Conservation (phyloP, 106 monocot genomes). For the Acanthochlamys bracteata region DNA sequence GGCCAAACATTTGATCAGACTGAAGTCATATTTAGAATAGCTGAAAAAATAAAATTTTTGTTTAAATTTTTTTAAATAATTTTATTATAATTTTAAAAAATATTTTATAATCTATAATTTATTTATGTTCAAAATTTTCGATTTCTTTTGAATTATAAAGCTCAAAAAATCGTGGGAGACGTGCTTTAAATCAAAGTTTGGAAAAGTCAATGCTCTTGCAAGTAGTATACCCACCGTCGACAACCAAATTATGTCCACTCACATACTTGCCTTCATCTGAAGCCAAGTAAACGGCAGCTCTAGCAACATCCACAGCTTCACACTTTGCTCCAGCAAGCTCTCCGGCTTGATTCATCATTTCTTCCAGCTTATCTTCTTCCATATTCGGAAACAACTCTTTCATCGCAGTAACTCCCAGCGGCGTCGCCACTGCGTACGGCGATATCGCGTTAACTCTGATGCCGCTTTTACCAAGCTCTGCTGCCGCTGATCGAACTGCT, state of each 20-base stretch:
- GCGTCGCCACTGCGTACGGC: slow-evolving; percentile 32
- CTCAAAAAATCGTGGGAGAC: no score
- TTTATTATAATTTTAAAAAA: no score
- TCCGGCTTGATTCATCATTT: slow-evolving; percentile 5
- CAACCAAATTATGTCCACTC: slow-evolving; percentile 60
- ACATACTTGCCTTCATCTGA: slow-evolving; percentile 67
- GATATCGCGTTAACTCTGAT: slow-evolving; percentile 45
- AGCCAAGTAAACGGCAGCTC: slow-evolving; percentile 48
- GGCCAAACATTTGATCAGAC: no score
- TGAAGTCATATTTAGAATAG: no score
- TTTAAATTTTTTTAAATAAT: no score
- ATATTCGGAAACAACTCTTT: slow-evolving; percentile 14
- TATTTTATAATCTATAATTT: no score
- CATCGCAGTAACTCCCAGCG: slow-evolving; percentile 19
- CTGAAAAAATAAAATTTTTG: no score
- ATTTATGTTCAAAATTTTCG: no score
- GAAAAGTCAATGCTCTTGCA: no score
- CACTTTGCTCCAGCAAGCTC: slow-evolving; percentile 38
- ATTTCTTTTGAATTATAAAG: no score
- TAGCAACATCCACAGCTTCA: slow-evolving; percentile 38
- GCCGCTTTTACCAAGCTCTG: slow-evolving; percentile 30
- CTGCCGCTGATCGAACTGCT: slow-evolving; percentile 21
- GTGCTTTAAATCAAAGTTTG: no score
- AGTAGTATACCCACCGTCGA: slow-evolving; percentile 49
- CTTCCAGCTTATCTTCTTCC: slow-evolving; percentile 8